Evolutionary conservation across 129 eudicot species (phyloP).

Genomic region (Helichrysum umbraculigerum): DNA sequence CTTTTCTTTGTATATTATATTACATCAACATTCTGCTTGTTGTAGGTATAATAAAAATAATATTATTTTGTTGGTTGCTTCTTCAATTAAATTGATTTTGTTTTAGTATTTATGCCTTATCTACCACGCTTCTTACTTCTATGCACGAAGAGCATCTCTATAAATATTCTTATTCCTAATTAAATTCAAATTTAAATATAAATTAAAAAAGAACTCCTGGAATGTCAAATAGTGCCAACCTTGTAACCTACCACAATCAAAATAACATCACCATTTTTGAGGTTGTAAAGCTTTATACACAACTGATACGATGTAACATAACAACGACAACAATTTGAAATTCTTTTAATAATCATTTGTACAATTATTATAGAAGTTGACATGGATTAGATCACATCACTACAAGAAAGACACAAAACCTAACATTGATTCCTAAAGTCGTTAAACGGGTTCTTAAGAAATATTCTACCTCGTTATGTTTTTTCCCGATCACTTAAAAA

Average conservation of each 20-base stretch:
- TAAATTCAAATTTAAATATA: not conserved
- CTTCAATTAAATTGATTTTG: not conserved
- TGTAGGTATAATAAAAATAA: not conserved
- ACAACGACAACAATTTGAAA: not conserved
- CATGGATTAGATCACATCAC: not conserved
- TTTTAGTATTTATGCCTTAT: not conserved
- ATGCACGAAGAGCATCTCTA: not conserved
- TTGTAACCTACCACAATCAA: not conserved
- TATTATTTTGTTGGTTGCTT: not conserved
- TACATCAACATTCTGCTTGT: not conserved
- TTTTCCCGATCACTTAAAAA: too few species aligned
- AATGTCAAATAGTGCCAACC: not conserved
- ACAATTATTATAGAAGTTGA: not conserved
- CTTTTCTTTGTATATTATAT: not conserved
- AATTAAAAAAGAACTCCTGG: not conserved
- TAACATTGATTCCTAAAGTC: too few species aligned
- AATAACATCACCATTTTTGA: not conserved
- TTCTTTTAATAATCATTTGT: not conserved
- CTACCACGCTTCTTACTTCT: conserved; percentile 5
- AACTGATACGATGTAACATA: not conserved
- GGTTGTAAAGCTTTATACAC: not conserved
- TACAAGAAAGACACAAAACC: too few species aligned
- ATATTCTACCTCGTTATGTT: too few species aligned
- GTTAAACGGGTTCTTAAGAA: too few species aligned
- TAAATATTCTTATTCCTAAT: not conserved